Evolutionary conservation across 768 basidiomycete species (phyloP).

Genomic region (Lepiota venenata): DNA sequence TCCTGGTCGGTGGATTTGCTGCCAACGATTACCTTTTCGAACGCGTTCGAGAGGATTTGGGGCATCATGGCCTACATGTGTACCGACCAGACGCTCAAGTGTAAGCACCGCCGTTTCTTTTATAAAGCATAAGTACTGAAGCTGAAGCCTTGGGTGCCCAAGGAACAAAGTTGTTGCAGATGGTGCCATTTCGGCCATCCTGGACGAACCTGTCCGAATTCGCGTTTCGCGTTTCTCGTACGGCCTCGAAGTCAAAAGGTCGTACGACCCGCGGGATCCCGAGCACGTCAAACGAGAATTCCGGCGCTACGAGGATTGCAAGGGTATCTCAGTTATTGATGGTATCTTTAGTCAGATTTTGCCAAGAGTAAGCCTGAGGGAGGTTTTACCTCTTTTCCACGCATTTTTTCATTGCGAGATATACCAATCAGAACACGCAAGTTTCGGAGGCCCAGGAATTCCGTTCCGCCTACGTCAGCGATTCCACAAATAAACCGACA

Average conservation of each 20-base stretch:
- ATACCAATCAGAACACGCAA: slow-evolving; percentile 15
- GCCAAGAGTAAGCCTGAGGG: slow-evolving; percentile 7
- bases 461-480: neutral
- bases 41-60: slow-evolving; percentile 33
- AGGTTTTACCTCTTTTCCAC: neutral
- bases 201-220: slow-evolving; percentile 12
- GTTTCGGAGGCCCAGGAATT: slow-evolving; percentile 23
- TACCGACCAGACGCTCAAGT: slow-evolving; percentile 46
- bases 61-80: slow-evolving; percentile 29
- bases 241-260: slow-evolving; percentile 7
- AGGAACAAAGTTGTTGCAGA: slow-evolving; percentile 25
- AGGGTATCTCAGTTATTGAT: neutral
- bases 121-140: neutral
- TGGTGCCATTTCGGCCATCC: slow-evolving; percentile 18
- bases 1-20: slow-evolving; percentile 52
- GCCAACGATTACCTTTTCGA: slow-evolving; percentile 46
- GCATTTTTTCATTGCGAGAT: neutral
- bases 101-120: slow-evolving; percentile 25
- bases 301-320: neutral
- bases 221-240: slow-evolving; percentile 16
- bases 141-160: neutral
- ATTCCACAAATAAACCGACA: no score
- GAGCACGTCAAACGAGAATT: slow-evolving; percentile 10
- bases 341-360: slow-evolving; percentile 5
- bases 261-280: slow-evolving; percentile 10